These are phyloP conservation scores for Scenedesmus sp. DNA, from an alignment of 163 green algal species.

Conservation along the genomic window DNA sequence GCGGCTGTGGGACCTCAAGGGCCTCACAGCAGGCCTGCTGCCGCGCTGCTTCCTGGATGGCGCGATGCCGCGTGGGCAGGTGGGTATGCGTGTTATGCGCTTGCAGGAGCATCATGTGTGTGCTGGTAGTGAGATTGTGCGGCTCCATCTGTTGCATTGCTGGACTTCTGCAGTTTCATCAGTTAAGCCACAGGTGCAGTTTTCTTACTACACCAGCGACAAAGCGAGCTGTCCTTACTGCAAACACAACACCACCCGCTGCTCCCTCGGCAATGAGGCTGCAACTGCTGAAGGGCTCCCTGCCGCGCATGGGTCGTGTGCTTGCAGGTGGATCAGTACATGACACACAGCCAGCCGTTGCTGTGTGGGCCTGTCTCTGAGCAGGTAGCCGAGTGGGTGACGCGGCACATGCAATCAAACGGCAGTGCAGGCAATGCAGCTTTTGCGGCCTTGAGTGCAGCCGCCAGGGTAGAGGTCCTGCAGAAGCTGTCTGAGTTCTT, in stretches of 20 bases:
- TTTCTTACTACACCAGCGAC: background rate
- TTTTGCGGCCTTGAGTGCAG: background rate
- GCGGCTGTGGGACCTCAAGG: constrained; percentile 58
- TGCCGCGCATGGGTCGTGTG: background rate
- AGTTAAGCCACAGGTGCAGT: background rate
- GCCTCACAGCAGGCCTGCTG: constrained; percentile 38
- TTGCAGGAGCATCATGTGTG: background rate
- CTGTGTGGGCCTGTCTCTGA: constrained; percentile 22
- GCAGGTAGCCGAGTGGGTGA: constrained; percentile 19
- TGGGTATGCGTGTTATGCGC: background rate
- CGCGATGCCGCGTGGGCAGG: constrained; percentile 13
- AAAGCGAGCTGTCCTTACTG: background rate
- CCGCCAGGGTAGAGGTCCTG: constrained; percentile 5
- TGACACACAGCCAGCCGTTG: background rate
- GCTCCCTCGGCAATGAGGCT: background rate
- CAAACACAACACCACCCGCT: background rate
- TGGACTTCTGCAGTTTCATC: background rate
- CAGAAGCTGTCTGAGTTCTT: constrained; percentile 2
- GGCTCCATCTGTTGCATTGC: background rate
- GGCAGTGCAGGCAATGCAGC: background rate
- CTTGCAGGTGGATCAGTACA: constrained; percentile 10
- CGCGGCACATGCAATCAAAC: background rate
- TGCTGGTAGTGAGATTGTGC: background rate
- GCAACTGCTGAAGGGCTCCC: background rate
- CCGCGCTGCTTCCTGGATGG: constrained; percentile 14